A percentile compares a stretch with the other conserved stretches of the same genome.
These are phyloP conservation scores for Digitaria exilis DNA, from an alignment of 202 grass and related monocot species.

Conservation along the genomic window DNA sequence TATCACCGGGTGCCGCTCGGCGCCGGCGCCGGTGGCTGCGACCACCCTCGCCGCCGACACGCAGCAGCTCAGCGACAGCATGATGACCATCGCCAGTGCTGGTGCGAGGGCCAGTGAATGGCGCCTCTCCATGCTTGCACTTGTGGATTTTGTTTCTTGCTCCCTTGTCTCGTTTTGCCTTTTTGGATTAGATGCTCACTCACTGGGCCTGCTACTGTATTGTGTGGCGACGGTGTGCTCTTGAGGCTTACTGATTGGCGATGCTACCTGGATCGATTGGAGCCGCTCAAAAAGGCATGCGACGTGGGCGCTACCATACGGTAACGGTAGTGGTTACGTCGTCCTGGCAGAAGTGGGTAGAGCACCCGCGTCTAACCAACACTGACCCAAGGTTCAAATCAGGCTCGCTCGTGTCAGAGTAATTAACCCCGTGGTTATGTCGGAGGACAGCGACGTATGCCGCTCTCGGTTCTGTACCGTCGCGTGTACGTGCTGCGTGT, in stretches of 20 bases:
- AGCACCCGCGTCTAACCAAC: background rate
- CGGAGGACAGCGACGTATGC: background rate
- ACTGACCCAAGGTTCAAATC: background rate
- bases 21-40: background rate
- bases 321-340: conserved; percentile 9
- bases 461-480: background rate
- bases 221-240: conserved; percentile 11
- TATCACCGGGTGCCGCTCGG: conserved; percentile 65
- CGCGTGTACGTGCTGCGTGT: background rate
- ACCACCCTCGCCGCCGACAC: background rate
- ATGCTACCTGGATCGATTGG: conserved; percentile 27
- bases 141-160: background rate
- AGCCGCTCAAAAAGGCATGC: conserved; percentile 33
- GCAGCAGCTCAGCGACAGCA: conserved; percentile 42
- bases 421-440: background rate
- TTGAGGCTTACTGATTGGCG: background rate
- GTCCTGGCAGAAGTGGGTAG: conserved; percentile 33
- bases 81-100: background rate
- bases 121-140: background rate
- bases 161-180: conserved; percentile 30
- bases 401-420: background rate
- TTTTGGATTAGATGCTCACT: conserved; percentile 41
- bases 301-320: background rate
- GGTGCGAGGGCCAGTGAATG: background rate
- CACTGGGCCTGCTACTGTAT: conserved; percentile 10